Evolutionary conservation across 352 stramenopile genomes (phyloP).

Genomic region (Phytopythium litorale): DNA sequence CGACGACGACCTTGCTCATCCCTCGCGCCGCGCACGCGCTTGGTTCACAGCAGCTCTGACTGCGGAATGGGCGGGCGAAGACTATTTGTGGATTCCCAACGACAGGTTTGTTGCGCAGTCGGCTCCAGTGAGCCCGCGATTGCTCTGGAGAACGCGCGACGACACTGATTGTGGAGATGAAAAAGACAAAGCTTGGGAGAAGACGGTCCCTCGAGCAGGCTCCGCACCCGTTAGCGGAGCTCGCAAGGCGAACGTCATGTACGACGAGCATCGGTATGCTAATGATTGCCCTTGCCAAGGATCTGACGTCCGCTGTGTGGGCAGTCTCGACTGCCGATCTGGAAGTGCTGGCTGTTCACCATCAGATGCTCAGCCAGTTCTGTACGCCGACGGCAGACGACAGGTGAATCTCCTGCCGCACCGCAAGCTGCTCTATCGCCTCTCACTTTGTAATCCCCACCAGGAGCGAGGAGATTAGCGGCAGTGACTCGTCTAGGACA

Average conservation of each 20-base stretch:
- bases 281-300: neutral
- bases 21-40: too few species aligned
- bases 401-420: constrained; percentile 7
- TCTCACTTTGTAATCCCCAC: neutral
- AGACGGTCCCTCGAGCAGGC: neutral
- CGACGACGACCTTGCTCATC: constrained; percentile 36
- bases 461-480: neutral
- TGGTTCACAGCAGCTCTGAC: too few species aligned
- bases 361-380: constrained; percentile 40
- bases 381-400: constrained; percentile 20
- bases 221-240: neutral
- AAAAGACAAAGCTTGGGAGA: neutral
- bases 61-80: too few species aligned
- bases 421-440: neutral
- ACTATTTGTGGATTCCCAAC: neutral
- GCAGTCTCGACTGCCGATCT: constrained; percentile 15
- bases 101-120: neutral
- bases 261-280: too few species aligned
- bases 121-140: neutral
- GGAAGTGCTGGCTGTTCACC: constrained; percentile 35
- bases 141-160: neutral
- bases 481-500: neutral
- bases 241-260: neutral
- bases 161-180: neutral
- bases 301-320: neutral